Base-by-base conservation (phyloP, 75 land plant species). In the Isoetes taiwanensis region DNA sequence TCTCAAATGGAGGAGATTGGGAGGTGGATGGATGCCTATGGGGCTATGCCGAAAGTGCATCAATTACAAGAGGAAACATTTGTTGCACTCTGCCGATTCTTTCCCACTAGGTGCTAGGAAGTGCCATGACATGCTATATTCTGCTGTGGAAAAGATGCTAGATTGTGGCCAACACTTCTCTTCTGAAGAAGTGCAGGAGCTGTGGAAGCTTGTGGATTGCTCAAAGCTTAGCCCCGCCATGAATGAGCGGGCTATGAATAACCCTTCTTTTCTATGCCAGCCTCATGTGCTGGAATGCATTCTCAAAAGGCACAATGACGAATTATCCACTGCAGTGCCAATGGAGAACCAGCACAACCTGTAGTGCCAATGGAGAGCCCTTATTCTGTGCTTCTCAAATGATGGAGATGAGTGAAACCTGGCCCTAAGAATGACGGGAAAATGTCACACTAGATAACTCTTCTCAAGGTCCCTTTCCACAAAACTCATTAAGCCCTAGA, bases 1-100 rank as follows among this genome's bases (percentile, higher is more conserved):
- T 46, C 43, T 12, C 54, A 34, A 14, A 21, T 72, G 41, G 76
- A 59, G 24, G 77, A 71, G 43, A 62, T 75, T 30, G 69, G 10
- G 77, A 75, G 34, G 77, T 75, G 19, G 77, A 75, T 46, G 42
- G 64, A 17, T 75, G 76, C 57, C 31, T 75, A 32, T 75, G 75
- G 75, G 62, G 33, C 16, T 65, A 30, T 41, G 76, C 70, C 1
- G 75, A 71, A 14, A 34, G 54, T 8, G 69, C 59, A 19, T 54
- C 64, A 30, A 46, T 71, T 27, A 27, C 61, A 25, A 29, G n/a
- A 54, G 21, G 54, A 66, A 20, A 59, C 53, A 4, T 71, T 75
- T 52, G 37, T 71, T 8, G 56, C 69, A 4, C 58, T 72, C 12
- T 30, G 53, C 32, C 56, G 56, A 35, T 67, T 67, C n/a, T 74